Conservation (phyloP, 371 early-diverging fungal species). For the Spraguea lophii region DNA sequence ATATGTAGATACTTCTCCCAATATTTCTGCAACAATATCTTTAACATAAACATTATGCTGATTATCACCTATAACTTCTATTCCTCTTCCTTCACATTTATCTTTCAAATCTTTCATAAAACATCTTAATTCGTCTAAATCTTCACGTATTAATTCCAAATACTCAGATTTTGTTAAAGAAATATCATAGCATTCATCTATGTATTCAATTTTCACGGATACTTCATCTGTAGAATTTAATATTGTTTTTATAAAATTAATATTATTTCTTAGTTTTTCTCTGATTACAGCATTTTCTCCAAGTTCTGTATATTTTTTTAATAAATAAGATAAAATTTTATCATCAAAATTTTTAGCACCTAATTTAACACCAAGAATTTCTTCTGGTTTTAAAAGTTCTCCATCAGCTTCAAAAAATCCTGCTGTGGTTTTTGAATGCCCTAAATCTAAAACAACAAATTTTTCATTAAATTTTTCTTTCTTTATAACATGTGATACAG, state of each 20-base stretch:
- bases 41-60: constrained; percentile 14
- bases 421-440: constrained; percentile 20
- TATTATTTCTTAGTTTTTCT: constrained; percentile 10
- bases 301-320: constrained; percentile 18
- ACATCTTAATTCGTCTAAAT: constrained; percentile 8
- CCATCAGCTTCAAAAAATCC: constrained; percentile 24
- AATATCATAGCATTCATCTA: constrained; percentile 8
- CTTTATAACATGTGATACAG: constrained; percentile 12
- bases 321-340: constrained; percentile 9
- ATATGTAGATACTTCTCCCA: background rate
- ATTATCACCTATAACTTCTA: constrained; percentile 37
- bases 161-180: constrained; percentile 25
- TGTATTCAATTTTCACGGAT: constrained; percentile 6
- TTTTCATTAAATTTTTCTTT: constrained; percentile 2
- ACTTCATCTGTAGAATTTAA: constrained; percentile 18
- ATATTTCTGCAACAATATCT: constrained; percentile 12
- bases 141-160: background rate
- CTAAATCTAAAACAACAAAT: constrained; percentile 38
- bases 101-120: constrained; percentile 15
- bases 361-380: constrained; percentile 7
- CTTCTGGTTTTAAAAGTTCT: constrained; percentile 9
- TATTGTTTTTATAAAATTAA: constrained; percentile 22
- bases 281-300: constrained; percentile 5
- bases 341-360: constrained; percentile 37
- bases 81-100: background rate